Conservation (phyloP, 352 stramenopile species). For the Phytophthora colocasiae region DNA sequence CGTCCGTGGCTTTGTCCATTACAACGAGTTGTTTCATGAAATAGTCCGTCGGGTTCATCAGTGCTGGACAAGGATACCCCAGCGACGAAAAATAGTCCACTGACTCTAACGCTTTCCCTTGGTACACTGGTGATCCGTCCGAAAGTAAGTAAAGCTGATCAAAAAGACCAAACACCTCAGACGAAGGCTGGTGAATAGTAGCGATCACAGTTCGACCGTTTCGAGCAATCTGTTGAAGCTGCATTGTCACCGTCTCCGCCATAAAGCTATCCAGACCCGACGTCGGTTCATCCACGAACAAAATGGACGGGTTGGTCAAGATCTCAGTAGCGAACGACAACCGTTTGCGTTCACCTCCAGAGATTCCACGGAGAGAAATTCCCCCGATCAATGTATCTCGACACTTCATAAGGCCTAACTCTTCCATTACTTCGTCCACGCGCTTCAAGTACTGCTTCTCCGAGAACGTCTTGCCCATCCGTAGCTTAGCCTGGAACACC, state of each 20-base stretch:
- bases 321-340: constrained; percentile 87
- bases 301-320: constrained; percentile 78
- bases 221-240: constrained; percentile 74
- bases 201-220: constrained; percentile 85
- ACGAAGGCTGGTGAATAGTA: constrained; percentile 90
- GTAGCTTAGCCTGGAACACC: constrained; percentile 81
- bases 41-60: constrained; percentile 67
- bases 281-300: constrained; percentile 90
- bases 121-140: constrained; percentile 56
- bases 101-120: constrained; percentile 50
- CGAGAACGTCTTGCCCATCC: constrained; percentile 58
- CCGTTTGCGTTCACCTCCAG: constrained; percentile 82
- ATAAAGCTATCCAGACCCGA: constrained; percentile 66
- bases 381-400: constrained; percentile 68
- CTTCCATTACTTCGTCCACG: constrained; percentile 62
- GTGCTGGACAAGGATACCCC: constrained; percentile 50
- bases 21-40: constrained; percentile 72
- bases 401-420: constrained; percentile 65
- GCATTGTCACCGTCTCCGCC: constrained; percentile 50
- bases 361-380: constrained; percentile 54
- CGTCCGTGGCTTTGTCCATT: constrained; percentile 54
- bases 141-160: constrained; percentile 65
- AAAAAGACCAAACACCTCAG: constrained; percentile 54
- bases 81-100: constrained; percentile 57
- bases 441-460: constrained; percentile 37